A percentile compares a stretch with the other conserved stretches of the same genome.
Evolutionary conservation across 306 rosid species (phyloP).

Genomic region (Coriaria nepalensis): DNA sequence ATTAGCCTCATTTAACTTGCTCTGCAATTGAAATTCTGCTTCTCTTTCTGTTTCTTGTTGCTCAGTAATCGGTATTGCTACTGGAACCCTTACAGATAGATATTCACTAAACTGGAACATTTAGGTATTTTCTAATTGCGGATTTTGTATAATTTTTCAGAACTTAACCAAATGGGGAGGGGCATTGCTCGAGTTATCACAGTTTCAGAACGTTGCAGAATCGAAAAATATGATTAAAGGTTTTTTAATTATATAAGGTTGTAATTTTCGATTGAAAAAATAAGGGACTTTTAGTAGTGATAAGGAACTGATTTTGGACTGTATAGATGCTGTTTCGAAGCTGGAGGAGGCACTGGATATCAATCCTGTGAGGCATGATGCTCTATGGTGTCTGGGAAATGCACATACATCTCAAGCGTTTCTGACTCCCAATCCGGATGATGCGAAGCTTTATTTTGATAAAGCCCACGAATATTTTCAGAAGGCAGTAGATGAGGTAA

Average conservation of each 20-base stretch:
- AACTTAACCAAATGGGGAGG: constrained; percentile 69
- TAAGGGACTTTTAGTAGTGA: background rate
- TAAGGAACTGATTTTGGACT: background rate
- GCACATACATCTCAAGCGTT: constrained; percentile 49
- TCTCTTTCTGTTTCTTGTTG: background rate
- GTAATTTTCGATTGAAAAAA: too few relatives aligned
- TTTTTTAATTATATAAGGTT: constrained; percentile 3
- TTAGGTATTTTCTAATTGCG: background rate
- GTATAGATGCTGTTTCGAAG: constrained; percentile 45
- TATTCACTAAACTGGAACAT: too few relatives aligned
- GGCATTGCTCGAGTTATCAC: constrained; percentile 62
- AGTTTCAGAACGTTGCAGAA: constrained; percentile 35
- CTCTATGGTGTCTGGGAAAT: constrained; percentile 66
- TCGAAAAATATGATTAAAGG: constrained; percentile 50
- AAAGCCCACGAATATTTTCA: constrained; percentile 48
- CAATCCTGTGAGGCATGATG: constrained; percentile 49
- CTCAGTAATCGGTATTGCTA: background rate
- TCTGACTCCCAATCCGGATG: constrained; percentile 43
- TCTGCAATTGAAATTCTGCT: background rate
- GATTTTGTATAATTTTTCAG: constrained; percentile 19
- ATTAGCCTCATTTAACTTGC: background rate
- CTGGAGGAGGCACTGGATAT: constrained; percentile 64
- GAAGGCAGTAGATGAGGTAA: constrained; percentile 49
- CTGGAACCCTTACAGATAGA: background rate
- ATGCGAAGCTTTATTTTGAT: constrained; percentile 46